Conservation (phyloP, 2,329 filamentous ascomycete species). For the Tympanopsis confertula region DNA sequence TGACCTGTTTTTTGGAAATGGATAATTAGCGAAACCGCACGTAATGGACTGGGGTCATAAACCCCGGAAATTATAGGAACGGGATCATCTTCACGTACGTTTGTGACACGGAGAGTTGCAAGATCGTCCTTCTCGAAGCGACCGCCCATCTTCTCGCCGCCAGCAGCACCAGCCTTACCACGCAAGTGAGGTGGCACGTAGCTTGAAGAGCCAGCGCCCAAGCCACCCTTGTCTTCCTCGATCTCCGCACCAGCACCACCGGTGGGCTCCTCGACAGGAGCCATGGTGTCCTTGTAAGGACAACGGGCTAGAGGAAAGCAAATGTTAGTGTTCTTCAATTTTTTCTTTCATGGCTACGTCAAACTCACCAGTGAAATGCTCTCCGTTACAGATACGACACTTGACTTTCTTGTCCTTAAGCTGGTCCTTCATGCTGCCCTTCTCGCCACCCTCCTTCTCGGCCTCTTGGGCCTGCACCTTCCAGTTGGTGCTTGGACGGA, state of each 20-base stretch:
- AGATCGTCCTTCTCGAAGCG: slow-evolving; percentile 79
- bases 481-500: slow-evolving; percentile 88
- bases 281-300: slow-evolving; percentile 99
- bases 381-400: slow-evolving; percentile 95
- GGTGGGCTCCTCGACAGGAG: slow-evolving; percentile 58
- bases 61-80: not conserved
- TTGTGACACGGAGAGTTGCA: slow-evolving; percentile 91
- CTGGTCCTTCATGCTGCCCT: slow-evolving; percentile 60
- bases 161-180: slow-evolving; percentile 34
- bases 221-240: slow-evolving; percentile 26
- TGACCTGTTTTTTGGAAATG: slow-evolving; percentile 46
- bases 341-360: no score
- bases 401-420: slow-evolving; percentile 99
- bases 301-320: no score
- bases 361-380: slow-evolving; percentile 99
- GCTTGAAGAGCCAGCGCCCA: slow-evolving; percentile 31
- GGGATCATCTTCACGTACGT: slow-evolving; percentile 51
- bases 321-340: no score
- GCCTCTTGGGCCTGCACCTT: slow-evolving; percentile 79
- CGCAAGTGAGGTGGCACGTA: slow-evolving; percentile 93
- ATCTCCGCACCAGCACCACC: slow-evolving; percentile 43
- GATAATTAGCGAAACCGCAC: slow-evolving; percentile 12
- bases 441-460: slow-evolving; percentile 60
- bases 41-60: slow-evolving; percentile 2
- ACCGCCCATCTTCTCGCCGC: slow-evolving; percentile 70